Evolutionary conservation across 345 rosid genomes (phyloP).

Genomic region (Melastoma malabathricum): DNA sequence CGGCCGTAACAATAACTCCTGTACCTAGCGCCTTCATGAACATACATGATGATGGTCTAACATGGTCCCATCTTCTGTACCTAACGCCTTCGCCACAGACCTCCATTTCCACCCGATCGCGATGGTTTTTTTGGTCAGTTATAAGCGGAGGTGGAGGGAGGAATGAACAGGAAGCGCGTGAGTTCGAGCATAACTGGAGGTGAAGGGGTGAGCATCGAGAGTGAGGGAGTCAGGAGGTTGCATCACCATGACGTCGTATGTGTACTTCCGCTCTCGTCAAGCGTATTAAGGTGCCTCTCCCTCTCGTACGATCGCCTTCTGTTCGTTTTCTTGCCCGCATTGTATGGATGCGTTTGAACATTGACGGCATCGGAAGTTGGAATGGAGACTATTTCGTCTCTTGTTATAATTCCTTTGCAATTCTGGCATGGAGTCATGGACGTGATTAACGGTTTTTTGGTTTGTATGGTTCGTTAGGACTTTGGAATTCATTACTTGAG

Average conservation of each 20-base stretch:
- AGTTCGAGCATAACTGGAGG: conserved; percentile 15
- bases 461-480: not conserved
- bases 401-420: no score
- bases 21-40: no score
- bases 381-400: no score
- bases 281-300: conserved; percentile 89
- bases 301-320: conserved; percentile 29
- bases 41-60: no score
- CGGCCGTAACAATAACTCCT: no score
- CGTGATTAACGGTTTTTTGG: not conserved
- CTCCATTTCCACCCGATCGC: no score
- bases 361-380: no score
- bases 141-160: not conserved
- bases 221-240: conserved; percentile 42
- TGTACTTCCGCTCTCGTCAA: conserved; percentile 63
- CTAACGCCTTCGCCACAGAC: no score
- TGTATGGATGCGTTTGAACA: no score
- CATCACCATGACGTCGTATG: conserved; percentile 62
- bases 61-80: no score
- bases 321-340: no score
- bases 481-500: not conserved
- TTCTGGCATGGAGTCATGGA: no score
- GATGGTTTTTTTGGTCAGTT: not conserved
- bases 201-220: conserved; percentile 18
- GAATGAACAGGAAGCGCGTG: not conserved